phyloP scores from a whole-genome alignment of 2,329 filamentous ascomycete genomes.

The Claviceps capensis region DNA sequence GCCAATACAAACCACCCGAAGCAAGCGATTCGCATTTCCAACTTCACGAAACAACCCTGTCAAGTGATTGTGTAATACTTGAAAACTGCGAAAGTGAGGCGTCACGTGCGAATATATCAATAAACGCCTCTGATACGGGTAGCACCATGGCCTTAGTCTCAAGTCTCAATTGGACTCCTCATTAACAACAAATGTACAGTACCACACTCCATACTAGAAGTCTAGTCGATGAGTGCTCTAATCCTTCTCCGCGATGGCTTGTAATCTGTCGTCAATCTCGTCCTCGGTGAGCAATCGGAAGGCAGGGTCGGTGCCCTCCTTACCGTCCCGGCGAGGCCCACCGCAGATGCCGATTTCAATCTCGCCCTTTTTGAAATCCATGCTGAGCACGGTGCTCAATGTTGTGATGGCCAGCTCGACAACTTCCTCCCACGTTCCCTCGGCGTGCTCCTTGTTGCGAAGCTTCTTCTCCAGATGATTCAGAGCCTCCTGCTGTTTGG shows the following conservation, averaged over 20 bases:
- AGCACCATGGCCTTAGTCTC: neutral
- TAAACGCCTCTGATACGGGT: neutral
- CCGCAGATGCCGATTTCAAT: conserved; percentile 96
- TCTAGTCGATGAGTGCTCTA: conserved; percentile 29
- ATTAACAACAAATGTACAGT: neutral
- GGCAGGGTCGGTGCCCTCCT: conserved; percentile 62
- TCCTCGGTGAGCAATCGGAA: conserved; percentile 92
- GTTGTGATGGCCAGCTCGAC: conserved; percentile 94
- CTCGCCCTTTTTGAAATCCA: conserved; percentile 99
- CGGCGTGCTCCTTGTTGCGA: conserved; percentile 93
- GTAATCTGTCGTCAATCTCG: conserved; percentile 95
- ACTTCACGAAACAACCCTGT: neutral
- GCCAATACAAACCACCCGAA: neutral
- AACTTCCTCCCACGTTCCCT: conserved; percentile 91
- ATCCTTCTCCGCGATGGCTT: conserved; percentile 98
- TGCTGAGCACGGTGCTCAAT: conserved; percentile 88
- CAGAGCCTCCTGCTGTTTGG: conserved; percentile 96
- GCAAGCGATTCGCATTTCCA: neutral
- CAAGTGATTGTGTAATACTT: neutral
- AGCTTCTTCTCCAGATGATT: conserved; percentile 99
- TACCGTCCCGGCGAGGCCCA: conserved; percentile 67
- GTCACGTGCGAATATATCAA: neutral
- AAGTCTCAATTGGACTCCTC: neutral
- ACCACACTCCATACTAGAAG: neutral
- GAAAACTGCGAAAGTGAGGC: neutral